Evolutionary conservation across 352 stramenopile genomes (phyloP).

Genomic region (Phytophthora constricta): DNA sequence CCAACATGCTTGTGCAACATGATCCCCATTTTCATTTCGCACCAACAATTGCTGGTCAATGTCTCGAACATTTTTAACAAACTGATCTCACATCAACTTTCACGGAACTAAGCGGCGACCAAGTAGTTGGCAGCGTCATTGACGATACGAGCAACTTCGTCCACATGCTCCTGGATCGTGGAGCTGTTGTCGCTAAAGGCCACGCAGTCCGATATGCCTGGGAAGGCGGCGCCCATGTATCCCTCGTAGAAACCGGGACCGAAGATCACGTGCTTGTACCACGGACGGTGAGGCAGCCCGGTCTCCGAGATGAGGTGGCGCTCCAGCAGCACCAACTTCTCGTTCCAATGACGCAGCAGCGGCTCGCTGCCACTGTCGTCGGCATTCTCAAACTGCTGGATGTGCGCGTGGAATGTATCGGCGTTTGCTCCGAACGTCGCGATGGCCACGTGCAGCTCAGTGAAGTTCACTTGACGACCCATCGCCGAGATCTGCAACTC

Average conservation of each 20-base stretch:
- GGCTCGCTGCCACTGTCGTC: constrained; percentile 11
- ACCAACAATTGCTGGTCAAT: constrained; percentile 72
- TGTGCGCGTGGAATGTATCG: constrained; percentile 33
- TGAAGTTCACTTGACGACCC: constrained; percentile 40
- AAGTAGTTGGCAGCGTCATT: constrained; percentile 36
- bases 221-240: constrained; percentile 48
- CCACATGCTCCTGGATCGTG: constrained; percentile 44
- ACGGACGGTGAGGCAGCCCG: constrained; percentile 46
- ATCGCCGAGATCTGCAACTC: constrained; percentile 34
- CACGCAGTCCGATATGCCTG: constrained; percentile 44
- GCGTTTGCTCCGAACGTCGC: constrained; percentile 38
- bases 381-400: constrained; percentile 26
- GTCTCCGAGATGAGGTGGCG: constrained; percentile 41
- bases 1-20: constrained; percentile 55
- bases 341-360: constrained; percentile 30
- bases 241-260: constrained; percentile 51
- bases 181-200: constrained; percentile 39
- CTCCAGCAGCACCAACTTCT: constrained; percentile 48
- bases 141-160: constrained; percentile 41
- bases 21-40: constrained; percentile 47
- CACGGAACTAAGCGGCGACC: constrained; percentile 1
- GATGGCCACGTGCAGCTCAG: constrained; percentile 36
- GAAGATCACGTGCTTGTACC: constrained; percentile 59
- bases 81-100: not conserved
- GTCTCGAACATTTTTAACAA: not conserved